Evolutionary conservation across 768 basidiomycete genomes (phyloP).

Genomic region (Solioccasus polychromus): DNA sequence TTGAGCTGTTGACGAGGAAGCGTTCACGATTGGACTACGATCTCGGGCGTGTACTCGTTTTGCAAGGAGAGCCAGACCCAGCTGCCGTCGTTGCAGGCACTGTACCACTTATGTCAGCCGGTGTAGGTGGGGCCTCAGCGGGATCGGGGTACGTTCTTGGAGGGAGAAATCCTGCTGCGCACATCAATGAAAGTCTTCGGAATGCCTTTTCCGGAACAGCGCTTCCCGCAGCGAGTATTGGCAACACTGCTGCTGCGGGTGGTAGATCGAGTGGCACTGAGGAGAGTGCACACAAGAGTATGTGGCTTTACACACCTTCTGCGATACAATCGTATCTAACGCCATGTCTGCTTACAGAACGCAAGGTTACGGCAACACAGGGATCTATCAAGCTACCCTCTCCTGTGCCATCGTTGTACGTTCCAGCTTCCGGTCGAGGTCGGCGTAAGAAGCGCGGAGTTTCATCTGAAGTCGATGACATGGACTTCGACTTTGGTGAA

Average conservation of each 20-base stretch:
- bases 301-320: background rate
- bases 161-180: slow-evolving; percentile 37
- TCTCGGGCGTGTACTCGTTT: slow-evolving; percentile 39
- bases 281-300: slow-evolving; percentile 31
- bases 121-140: slow-evolving; percentile 6
- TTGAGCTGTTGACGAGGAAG: slow-evolving; percentile 43
- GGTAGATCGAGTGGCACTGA: slow-evolving; percentile 20
- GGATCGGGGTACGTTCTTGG: slow-evolving; percentile 31
- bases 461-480: slow-evolving; percentile 34
- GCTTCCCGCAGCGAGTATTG: slow-evolving; percentile 17
- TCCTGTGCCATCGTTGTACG: slow-evolving; percentile 32
- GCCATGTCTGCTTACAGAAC: slow-evolving; percentile 21
- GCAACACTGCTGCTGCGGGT: slow-evolving; percentile 2
- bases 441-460: slow-evolving; percentile 35
- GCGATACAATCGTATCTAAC: background rate
- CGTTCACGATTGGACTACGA: slow-evolving; percentile 48
- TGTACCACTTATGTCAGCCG: slow-evolving; percentile 21
- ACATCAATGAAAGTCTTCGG: slow-evolving; percentile 39
- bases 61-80: slow-evolving; percentile 43
- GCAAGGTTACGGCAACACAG: slow-evolving; percentile 27
- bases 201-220: slow-evolving; percentile 33
- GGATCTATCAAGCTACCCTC: slow-evolving; percentile 35
- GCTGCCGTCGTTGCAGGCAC: slow-evolving; percentile 30
- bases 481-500: slow-evolving; percentile 34
- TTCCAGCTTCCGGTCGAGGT: slow-evolving; percentile 28